Percentiles rank a stretch among this genome's conserved stretches.
These are phyloP conservation scores for Solanum chmielewskii DNA, from an alignment of 257 asterid species.

Conservation along the genomic window DNA sequence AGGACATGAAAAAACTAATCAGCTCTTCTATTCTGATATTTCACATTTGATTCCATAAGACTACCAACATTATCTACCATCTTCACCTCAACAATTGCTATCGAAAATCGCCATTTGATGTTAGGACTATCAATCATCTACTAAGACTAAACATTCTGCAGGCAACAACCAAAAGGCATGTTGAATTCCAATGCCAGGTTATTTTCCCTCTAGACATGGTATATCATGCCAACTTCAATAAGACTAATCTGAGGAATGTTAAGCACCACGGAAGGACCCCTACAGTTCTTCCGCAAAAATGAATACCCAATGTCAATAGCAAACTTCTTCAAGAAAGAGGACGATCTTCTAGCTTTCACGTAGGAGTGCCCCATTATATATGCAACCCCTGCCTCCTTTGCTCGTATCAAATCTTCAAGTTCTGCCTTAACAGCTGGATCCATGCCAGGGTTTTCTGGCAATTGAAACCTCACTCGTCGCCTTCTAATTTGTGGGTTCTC, in stretches of 20 bases:
- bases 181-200: neutral
- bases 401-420: constrained; percentile 8
- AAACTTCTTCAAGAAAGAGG: constrained; percentile 21
- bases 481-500: neutral
- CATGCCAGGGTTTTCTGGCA: neutral
- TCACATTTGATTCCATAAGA: neutral
- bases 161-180: neutral
- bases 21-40: neutral
- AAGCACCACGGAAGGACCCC: constrained; percentile 22
- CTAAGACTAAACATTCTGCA: neutral
- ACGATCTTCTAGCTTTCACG: constrained; percentile 20
- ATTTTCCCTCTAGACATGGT: constrained; percentile 5
- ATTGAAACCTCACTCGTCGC: neutral
- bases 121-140: neutral
- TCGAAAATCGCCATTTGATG: neutral
- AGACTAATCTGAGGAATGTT: constrained; percentile 23
- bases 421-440: constrained; percentile 11
- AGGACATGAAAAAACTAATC: neutral
- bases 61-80: neutral
- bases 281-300: constrained; percentile 24
- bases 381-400: constrained; percentile 32
- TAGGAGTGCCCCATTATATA: constrained; percentile 29
- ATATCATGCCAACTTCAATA: constrained; percentile 34
- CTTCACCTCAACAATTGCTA: neutral
- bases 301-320: constrained; percentile 21